Conservation (phyloP, 2,329 filamentous ascomycete species). For the Fusarium chaquense region DNA sequence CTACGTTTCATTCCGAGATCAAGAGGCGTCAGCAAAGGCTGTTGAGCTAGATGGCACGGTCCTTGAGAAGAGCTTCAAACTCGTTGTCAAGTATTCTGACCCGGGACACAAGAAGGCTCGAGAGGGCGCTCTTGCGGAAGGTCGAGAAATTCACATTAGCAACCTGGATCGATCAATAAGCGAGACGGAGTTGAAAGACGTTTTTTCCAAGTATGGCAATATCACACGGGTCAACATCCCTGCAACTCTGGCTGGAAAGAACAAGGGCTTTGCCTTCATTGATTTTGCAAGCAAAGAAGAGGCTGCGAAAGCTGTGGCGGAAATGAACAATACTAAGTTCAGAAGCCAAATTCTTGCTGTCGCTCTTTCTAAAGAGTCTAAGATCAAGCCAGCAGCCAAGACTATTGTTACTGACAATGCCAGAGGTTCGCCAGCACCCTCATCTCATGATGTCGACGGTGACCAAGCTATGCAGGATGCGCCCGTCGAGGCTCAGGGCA, state of each 20-base stretch:
- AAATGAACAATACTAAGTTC: conserved; percentile 78
- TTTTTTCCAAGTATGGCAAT: conserved; percentile 81
- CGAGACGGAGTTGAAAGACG: conserved; percentile 75
- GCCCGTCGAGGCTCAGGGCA: conserved; percentile 26
- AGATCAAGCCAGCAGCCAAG: conserved; percentile 67
- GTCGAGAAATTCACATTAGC: conserved; percentile 84
- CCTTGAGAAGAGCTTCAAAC: conserved; percentile 74
- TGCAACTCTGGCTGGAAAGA: conserved; percentile 73
- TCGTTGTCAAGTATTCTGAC: conserved; percentile 87
- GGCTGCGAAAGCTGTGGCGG: conserved; percentile 72
- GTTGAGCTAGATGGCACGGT: conserved; percentile 77
- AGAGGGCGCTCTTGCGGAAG: conserved; percentile 84
- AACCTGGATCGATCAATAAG: conserved; percentile 72
- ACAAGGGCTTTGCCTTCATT: conserved; percentile 84
- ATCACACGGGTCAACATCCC: conserved; percentile 80
- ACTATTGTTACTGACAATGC: conserved; percentile 51
- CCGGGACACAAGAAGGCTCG: conserved; percentile 82
- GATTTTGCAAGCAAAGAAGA: conserved; percentile 79
- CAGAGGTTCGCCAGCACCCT: conserved; percentile 53
- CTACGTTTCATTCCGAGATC: conserved; percentile 87
- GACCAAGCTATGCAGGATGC: conserved; percentile 56
- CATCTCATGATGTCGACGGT: conserved; percentile 52
- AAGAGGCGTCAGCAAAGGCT: conserved; percentile 76
- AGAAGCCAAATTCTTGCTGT: conserved; percentile 76
- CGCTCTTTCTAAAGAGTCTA: conserved; percentile 67